Conservation (phyloP, 768 basidiomycete species). For the Pisolithus albus region DNA sequence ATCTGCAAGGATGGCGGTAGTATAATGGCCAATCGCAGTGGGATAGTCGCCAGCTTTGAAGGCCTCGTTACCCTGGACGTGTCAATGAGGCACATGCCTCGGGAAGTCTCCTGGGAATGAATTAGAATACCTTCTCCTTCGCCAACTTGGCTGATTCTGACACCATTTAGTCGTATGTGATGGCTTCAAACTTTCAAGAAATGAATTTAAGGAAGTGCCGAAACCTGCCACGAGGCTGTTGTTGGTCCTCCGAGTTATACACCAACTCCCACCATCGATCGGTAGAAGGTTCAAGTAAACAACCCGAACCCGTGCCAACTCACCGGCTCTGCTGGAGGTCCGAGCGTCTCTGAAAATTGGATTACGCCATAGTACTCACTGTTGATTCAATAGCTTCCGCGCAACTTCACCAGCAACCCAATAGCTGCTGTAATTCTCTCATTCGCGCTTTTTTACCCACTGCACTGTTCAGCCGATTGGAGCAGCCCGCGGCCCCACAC, state of each 20-base stretch:
- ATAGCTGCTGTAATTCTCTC: not conserved
- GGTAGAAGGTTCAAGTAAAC: too few relatives aligned
- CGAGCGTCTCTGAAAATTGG: too few relatives aligned
- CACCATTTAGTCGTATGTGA: constrained; percentile 22
- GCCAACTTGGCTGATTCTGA: constrained; percentile 29
- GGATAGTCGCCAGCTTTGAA: constrained; percentile 80
- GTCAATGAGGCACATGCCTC: not conserved
- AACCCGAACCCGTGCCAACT: too few relatives aligned
- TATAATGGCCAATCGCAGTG: constrained; percentile 80
- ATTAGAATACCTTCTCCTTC: constrained; percentile 25
- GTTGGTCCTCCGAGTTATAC: too few relatives aligned
- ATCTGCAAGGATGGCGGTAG: constrained; percentile 70
- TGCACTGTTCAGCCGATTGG: not conserved
- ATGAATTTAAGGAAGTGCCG: not conserved
- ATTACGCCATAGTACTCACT: not conserved
- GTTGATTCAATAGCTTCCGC: not conserved
- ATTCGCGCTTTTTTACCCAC: not conserved
- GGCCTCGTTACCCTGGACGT: constrained; percentile 72
- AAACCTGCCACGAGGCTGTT: not conserved
- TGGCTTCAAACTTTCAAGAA: not conserved
- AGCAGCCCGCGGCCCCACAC: constrained; percentile 5
- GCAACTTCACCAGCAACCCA: not conserved
- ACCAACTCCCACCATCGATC: too few relatives aligned
- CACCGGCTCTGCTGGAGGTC: too few relatives aligned
- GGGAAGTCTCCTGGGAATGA: not conserved